These are phyloP conservation scores for Phytopythium boreale DNA, from an alignment of 352 stramenopile species.

Conservation along the genomic window DNA sequence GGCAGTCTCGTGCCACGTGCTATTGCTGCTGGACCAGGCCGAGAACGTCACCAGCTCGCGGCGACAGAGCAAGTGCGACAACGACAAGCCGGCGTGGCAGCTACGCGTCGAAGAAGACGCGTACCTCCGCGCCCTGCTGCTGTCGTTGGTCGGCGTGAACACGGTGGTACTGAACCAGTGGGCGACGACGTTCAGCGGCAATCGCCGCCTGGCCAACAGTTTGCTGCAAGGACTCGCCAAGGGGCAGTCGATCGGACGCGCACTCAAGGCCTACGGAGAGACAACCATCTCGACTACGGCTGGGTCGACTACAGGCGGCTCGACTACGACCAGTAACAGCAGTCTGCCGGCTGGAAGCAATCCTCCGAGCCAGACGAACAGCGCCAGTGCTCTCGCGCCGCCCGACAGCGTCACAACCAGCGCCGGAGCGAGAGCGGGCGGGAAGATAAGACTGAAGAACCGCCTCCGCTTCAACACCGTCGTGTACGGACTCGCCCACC, in stretches of 20 bases:
- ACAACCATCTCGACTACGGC: slow-evolving; percentile 12
- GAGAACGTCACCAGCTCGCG: slow-evolving; percentile 73
- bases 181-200: slow-evolving; percentile 73
- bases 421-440: slow-evolving; percentile 3
- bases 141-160: slow-evolving; percentile 78
- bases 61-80: slow-evolving; percentile 86
- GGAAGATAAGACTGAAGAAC: slow-evolving; percentile 57
- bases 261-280: slow-evolving; percentile 54
- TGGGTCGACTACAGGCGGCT: neutral
- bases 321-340: slow-evolving; percentile 3
- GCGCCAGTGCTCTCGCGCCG: neutral
- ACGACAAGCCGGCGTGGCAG: slow-evolving; percentile 61
- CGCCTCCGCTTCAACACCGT: slow-evolving; percentile 67
- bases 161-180: slow-evolving; percentile 79
- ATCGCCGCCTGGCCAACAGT: slow-evolving; percentile 50
- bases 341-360: slow-evolving; percentile 1
- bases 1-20: slow-evolving; percentile 52
- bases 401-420: neutral
- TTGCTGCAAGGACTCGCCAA: slow-evolving; percentile 49
- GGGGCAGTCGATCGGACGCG: slow-evolving; percentile 57
- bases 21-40: slow-evolving; percentile 74
- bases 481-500: slow-evolving; percentile 62
- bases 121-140: slow-evolving; percentile 60
- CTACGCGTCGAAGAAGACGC: slow-evolving; percentile 61
- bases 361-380: slow-evolving; percentile 7